Evolutionary conservation across 2,329 filamentous ascomycete species (phyloP).

Genomic region (Diaporthe sp.): DNA sequence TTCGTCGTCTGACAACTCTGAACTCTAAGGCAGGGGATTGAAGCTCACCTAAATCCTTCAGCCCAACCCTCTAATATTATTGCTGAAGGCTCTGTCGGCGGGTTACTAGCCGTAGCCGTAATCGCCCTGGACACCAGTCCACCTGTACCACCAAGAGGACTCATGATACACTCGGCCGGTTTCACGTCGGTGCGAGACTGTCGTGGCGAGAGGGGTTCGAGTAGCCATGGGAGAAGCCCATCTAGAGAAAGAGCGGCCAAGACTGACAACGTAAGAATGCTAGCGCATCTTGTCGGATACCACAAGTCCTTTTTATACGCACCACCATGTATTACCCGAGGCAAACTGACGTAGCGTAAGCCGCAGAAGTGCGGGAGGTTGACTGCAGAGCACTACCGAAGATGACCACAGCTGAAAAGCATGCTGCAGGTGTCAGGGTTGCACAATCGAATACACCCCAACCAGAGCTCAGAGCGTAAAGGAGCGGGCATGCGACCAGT

Average conservation of each 20-base stretch:
- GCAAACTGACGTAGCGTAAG: constrained; percentile 32
- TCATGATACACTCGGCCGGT: constrained; percentile 21
- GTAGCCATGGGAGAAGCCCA: constrained; percentile 1
- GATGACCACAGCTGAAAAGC: constrained; percentile 24
- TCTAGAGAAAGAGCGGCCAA: not conserved
- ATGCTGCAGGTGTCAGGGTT: not conserved
- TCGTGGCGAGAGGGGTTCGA: not conserved
- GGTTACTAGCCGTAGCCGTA: not conserved
- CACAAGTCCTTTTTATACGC: constrained; percentile 23
- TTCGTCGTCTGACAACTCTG: not conserved
- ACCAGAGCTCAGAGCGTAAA: constrained; percentile 19
- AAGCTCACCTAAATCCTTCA: constrained; percentile 39
- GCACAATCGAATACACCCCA: not conserved
- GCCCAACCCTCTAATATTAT: constrained; percentile 40
- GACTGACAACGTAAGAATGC: not conserved
- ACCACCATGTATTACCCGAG: not conserved
- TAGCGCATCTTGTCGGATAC: constrained; percentile 5
- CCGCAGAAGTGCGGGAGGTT: not conserved
- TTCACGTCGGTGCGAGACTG: not conserved
- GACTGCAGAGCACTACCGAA: constrained; percentile 11
- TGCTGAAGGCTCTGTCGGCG: constrained; percentile 19
- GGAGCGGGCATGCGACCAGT: constrained; percentile 17
- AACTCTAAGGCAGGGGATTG: not conserved
- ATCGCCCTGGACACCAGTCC: constrained; percentile 16
- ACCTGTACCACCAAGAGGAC: constrained; percentile 21